Evolutionary conservation across 169 alveolate genomes (phyloP), one percentile per base, ranked within the genome.

Genomic region (Haemoproteus tartakovskyi): DNA sequence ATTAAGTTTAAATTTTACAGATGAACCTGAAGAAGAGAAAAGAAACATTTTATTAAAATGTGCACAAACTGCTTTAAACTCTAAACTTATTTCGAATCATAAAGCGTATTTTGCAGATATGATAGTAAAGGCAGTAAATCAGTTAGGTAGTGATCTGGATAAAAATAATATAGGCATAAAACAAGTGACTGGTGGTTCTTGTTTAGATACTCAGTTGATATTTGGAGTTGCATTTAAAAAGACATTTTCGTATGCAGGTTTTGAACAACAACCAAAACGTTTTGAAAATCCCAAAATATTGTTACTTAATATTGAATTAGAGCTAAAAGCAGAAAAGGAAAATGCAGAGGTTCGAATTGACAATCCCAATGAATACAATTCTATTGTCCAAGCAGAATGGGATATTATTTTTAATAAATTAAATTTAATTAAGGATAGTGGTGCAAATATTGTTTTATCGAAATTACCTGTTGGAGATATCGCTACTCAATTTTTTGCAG

Each of bases 401-500:
- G 91, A 89, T 22, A 92, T 97, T 21, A 95, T 97, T 24, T 94
- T 92, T 91, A 97, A 96, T 50, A 96, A 96, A 91, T 90, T 97
- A 33, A 96, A 96, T 33, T 86, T 89, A 19, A 96, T 96, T 21
- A 95, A 89, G 57, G 80, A 92, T 27, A 81, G 97, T 51, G 99
- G 99, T 21, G 97, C 97, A 1, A 84, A 95, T 62, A 95, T 94
- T 1, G 98, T 97, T 43, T 86, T 97, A 27, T 93, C 98, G 11
- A 94, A 95, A 74, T 95, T 96, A 29, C 99, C 99, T 1, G 96
- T 97, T 37, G 99, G 99, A 22, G 99, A 97, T 85, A 81, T 97
- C 8, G 99, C 99, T n/a, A 96, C 99, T 12, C 98, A 97, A 87
- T 97, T 92, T 81, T 97, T 97, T 83, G 99, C 99, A n/a, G 98